Base-by-base conservation (phyloP, 73 alveolate genomes). In the Paramecium sonneborni region DNA sequence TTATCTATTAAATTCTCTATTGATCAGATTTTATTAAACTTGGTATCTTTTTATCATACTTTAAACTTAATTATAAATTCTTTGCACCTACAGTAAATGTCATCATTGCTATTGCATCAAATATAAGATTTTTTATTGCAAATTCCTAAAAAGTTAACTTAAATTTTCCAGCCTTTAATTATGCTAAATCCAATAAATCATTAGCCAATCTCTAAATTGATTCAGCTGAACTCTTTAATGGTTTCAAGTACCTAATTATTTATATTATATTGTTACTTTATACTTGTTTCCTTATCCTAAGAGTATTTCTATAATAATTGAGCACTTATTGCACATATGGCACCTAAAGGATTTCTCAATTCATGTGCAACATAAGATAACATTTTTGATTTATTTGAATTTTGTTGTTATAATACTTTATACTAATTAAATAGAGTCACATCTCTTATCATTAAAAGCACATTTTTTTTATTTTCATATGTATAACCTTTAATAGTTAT, bases 351-450 rank as follows among this genome's bases (percentile, higher is more conserved):
- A 23, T 58, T 86, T n/a, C 93, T 86, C 6, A 86, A 57, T 57
- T 86, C 93, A 34, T 86, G 93, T 14, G 93, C 93, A 12, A 86
- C 93, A 12, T 86, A 34, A 15, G 93, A 55, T 21, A 86, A 85
- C 93, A 86, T 86, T 58, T 86, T 26, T 20, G 93, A 86, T 58
- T 86, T 86, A 57, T 86, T 86, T 58, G 57, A 21, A 34, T 86
- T 86, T 39, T 43, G 24, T 15, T 55, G 69, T 34, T 86, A 58
- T 37, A 86, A 69, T 1, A 86, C 72, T 76, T 57, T 86, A 11
- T 55, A 43, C 14, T 86, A 35, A 34, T 86, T 86, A 32, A 86
- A 86, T 11, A 43, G 86, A 26, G 93, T 57, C 32, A 86, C 93
- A 58, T 86, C 93, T 20, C 57, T 86, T 30, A 86, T 76, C 72